Percentiles rank a stretch among this genome's conserved stretches.
Evolutionary conservation across 2,329 filamentous ascomycete species (phyloP).

Genomic region (Metarhizium album): DNA sequence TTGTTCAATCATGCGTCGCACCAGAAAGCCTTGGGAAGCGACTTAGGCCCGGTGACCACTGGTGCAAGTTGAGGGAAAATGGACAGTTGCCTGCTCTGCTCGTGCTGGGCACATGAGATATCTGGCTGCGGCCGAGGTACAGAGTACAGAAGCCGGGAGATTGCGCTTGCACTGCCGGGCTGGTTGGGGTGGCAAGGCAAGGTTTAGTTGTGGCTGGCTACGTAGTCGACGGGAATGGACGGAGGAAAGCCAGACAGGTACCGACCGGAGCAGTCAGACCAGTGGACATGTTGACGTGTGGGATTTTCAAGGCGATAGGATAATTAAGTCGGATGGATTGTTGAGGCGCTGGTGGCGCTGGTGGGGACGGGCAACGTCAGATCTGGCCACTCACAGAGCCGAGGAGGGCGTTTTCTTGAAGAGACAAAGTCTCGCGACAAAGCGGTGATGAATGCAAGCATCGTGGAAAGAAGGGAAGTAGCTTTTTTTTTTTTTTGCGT

Average conservation of each 20-base stretch:
- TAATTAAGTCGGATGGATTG: neutral
- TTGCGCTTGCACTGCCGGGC: neutral
- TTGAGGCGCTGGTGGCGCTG: constrained; percentile 2
- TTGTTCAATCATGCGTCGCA: too few relatives aligned
- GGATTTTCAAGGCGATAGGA: too few relatives aligned
- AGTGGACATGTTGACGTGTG: too few relatives aligned
- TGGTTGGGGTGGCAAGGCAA: neutral
- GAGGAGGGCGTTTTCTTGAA: neutral
- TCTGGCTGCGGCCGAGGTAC: constrained; percentile 8
- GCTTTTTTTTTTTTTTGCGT: too few relatives aligned
- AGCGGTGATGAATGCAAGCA: too few relatives aligned
- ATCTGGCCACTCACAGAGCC: neutral
- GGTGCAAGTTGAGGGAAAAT: too few relatives aligned
- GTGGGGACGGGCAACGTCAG: constrained; percentile 1
- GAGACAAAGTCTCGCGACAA: too few relatives aligned
- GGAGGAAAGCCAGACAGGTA: neutral
- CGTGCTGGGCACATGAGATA: neutral
- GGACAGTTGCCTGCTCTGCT: too few relatives aligned
- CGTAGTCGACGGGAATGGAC: neutral
- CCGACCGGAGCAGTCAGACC: neutral
- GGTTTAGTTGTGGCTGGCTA: neutral
- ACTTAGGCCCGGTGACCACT: too few relatives aligned
- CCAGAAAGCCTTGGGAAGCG: too few relatives aligned
- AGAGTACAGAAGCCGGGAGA: constrained; percentile 10
- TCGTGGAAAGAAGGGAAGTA: too few relatives aligned